Base-by-base conservation (phyloP, 2,329 filamentous ascomycete genomes). In the Pestalotiopsis sp. region DNA sequence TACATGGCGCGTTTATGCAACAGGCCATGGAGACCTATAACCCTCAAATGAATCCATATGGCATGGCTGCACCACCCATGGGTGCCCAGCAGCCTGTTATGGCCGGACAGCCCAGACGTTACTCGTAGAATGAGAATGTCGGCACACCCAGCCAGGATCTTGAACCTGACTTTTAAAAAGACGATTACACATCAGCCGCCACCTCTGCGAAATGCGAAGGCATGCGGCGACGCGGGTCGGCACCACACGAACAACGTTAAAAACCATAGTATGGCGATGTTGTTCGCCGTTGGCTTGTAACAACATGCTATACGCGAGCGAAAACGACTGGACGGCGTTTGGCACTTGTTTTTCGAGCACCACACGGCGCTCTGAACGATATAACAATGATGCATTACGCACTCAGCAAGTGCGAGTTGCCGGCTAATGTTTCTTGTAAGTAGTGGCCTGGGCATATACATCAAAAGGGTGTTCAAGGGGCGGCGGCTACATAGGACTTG, bases 1-100 rank as follows among this genome's bases (percentile, higher is more conserved):
- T 96, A 2, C 86, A 88, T 65, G 81, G 83, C 3, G 83, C 82
- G 1, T 89, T 84, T 71, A 86, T 90, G 82, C 85, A 87, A 60
- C 86, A 86, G 72, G 80, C 84, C 14, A 85, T 88, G 74, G 86
- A 89, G 69, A 82, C 85, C 0, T 88, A 82, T 71, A 85, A 86
- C 68, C 79, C 83, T 0, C 86, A 88, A 72, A 87, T 89, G 78
- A 88, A 89, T 71, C 86, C 87, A 0, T 90, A 90, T 71, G 85
- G 84, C 58, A 88, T 90, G 86, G 84, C 81, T 7, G 84, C 82
- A 14, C 60, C 66, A 3, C 81, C 84, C 0, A 86, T 89, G 69
- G 59, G 25, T 62, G 75, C 82, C 4, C 83, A 82, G 69, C 86
- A 88, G 73, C 82, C 84, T 38, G 86, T 88, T 66, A 87, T 88